These are phyloP conservation scores for Camellia granthamiana DNA, from an alignment of 148 eudicot species.

Conservation along the genomic window DNA sequence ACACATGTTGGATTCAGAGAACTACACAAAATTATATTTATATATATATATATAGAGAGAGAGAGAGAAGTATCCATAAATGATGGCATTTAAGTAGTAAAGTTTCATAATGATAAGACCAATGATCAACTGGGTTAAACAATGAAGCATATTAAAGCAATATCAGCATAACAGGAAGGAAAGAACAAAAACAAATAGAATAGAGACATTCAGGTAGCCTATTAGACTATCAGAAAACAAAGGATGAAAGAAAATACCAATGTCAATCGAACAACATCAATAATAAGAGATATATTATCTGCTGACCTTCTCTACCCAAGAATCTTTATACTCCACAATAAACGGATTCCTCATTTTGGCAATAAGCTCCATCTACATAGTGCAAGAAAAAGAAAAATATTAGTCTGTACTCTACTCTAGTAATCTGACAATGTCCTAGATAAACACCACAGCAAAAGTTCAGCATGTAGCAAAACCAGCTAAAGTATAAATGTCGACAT, in stretches of 20 bases:
- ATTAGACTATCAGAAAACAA: background rate
- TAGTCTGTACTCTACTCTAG: background rate
- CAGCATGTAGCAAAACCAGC: background rate
- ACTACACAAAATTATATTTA: no score
- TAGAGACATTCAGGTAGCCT: background rate
- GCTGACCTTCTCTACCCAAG: constrained; percentile 98
- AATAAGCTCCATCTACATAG: constrained; percentile 87
- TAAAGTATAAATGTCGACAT: background rate
- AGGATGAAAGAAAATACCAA: constrained; percentile 12
- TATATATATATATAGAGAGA: no score
- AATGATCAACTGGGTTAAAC: background rate
- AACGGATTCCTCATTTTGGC: constrained; percentile 80
- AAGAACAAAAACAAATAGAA: background rate
- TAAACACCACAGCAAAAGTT: background rate
- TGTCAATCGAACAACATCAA: constrained; percentile 4
- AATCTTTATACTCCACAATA: constrained; percentile 96
- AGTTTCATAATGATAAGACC: background rate
- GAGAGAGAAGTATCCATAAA: no score
- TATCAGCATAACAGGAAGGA: background rate
- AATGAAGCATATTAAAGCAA: background rate
- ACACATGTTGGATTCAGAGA: no score
- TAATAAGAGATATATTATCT: background rate
- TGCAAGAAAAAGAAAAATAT: background rate
- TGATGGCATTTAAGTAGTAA: no score
- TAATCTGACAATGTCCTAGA: background rate